Conservation (phyloP, 1,139 yeast species). For the Candida sp. region DNA sequence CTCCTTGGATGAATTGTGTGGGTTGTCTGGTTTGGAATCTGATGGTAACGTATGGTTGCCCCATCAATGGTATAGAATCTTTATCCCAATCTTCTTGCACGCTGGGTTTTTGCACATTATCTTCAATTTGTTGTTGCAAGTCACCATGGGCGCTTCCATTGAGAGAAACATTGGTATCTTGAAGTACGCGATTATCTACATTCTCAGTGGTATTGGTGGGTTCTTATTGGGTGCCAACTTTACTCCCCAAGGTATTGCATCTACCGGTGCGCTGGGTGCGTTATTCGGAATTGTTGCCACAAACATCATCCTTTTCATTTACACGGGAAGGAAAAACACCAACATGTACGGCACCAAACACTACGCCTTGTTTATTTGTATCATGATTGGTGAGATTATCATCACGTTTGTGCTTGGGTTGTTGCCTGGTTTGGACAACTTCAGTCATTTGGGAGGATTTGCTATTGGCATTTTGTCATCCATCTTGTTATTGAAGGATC, state of each 20-base stretch:
- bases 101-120: conserved; percentile 76
- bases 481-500: conserved; percentile 60
- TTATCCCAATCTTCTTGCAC: conserved; percentile 76
- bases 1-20: conserved; percentile 61
- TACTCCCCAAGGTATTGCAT: conserved; percentile 70
- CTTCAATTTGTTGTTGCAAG: conserved; percentile 66
- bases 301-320: conserved; percentile 60
- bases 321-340: conserved; percentile 54
- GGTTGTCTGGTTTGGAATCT: conserved; percentile 52
- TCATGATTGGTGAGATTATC: conserved; percentile 60
- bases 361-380: conserved; percentile 46
- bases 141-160: conserved; percentile 64
- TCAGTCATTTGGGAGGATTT: conserved; percentile 81
- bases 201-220: conserved; percentile 70
- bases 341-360: conserved; percentile 47
- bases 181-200: conserved; percentile 59
- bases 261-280: conserved; percentile 81
- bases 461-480: conserved; percentile 63
- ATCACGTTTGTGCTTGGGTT: conserved; percentile 69
- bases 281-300: conserved; percentile 73
- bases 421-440: conserved; percentile 77
- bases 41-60: conserved; percentile 42
- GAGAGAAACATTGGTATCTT: conserved; percentile 63
- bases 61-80: conserved; percentile 71
- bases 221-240: conserved; percentile 74